Percentiles rank a stretch among this genome's conserved stretches.
phyloP scores from a whole-genome alignment of 768 basidiomycete species.

The Trametopsis cervina region DNA sequence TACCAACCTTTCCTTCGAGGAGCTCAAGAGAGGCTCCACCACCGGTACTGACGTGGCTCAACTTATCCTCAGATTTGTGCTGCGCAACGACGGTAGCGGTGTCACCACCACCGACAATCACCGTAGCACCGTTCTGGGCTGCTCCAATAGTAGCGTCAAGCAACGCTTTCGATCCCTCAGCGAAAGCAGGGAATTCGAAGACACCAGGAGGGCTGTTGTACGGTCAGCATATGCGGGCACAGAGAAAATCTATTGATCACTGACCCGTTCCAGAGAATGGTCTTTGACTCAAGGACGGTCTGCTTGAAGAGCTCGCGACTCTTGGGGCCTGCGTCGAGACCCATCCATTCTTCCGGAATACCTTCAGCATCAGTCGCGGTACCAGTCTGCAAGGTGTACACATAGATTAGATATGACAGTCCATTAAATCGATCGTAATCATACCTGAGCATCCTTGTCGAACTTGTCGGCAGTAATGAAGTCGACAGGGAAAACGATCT shows the following conservation, averaged over 20 bases:
- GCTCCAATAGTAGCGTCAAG: slow-evolving; percentile 85
- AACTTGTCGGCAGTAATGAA: slow-evolving; percentile 95
- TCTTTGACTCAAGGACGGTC: slow-evolving; percentile 84
- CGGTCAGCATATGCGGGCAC: neutral
- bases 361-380: slow-evolving; percentile 75
- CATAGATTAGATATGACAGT: neutral
- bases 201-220: slow-evolving; percentile 84
- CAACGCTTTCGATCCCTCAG: slow-evolving; percentile 75
- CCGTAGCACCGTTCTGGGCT: slow-evolving; percentile 76
- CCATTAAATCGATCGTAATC: slow-evolving; percentile 14
- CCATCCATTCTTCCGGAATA: slow-evolving; percentile 92
- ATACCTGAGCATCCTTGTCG: slow-evolving; percentile 80
- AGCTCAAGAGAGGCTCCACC: slow-evolving; percentile 92
- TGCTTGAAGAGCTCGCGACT: slow-evolving; percentile 72
- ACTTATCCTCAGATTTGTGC: slow-evolving; percentile 72
- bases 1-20: slow-evolving; percentile 89
- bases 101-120: slow-evolving; percentile 95
- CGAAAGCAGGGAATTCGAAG: slow-evolving; percentile 93
- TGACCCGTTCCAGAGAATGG: slow-evolving; percentile 95
- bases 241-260: slow-evolving; percentile 16
- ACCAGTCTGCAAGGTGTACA: slow-evolving; percentile 42
- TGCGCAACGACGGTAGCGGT: slow-evolving; percentile 96
- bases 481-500: slow-evolving; percentile 94
- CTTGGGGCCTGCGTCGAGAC: slow-evolving; percentile 87
- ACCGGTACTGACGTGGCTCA: slow-evolving; percentile 96